Evolutionary conservation across 2,329 filamentous ascomycete species (phyloP).

Genomic region (Monosporascus sp.): DNA sequence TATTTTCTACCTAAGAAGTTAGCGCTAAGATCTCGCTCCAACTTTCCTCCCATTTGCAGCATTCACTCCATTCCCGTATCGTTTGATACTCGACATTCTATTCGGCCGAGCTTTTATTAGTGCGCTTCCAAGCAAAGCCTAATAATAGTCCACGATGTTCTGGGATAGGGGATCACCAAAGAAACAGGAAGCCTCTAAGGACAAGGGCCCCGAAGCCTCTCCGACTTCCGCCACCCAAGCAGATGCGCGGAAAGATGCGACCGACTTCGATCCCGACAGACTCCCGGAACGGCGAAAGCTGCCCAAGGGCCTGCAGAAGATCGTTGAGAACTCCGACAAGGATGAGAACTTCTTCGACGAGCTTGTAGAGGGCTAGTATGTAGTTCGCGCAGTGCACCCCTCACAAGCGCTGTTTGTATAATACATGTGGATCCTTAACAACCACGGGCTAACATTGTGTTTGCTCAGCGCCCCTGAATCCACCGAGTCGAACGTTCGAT

Average conservation of each 20-base stretch:
- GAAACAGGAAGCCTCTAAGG: slow-evolving; percentile 19
- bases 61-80: background rate
- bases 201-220: slow-evolving; percentile 18
- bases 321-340: slow-evolving; percentile 51
- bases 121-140: background rate
- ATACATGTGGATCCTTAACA: slow-evolving; percentile 2
- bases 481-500: slow-evolving; percentile 80
- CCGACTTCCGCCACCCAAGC: slow-evolving; percentile 10
- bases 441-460: slow-evolving; percentile 8
- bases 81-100: background rate
- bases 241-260: slow-evolving; percentile 26
- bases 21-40: too few relatives aligned
- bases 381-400: background rate
- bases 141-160: slow-evolving; percentile 16
- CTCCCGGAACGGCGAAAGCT: slow-evolving; percentile 47
- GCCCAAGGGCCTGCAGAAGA: slow-evolving; percentile 48
- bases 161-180: slow-evolving; percentile 25
- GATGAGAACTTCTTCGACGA: slow-evolving; percentile 74
- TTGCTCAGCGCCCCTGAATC: slow-evolving; percentile 61
- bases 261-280: slow-evolving; percentile 39
- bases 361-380: slow-evolving; percentile 73
- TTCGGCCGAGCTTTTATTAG: background rate
- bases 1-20: too few relatives aligned
- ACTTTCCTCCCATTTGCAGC: too few relatives aligned
- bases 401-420: background rate